Evolutionary conservation across 208 protist genomes (phyloP).

Genomic region (Tritrichomonas musculus): DNA sequence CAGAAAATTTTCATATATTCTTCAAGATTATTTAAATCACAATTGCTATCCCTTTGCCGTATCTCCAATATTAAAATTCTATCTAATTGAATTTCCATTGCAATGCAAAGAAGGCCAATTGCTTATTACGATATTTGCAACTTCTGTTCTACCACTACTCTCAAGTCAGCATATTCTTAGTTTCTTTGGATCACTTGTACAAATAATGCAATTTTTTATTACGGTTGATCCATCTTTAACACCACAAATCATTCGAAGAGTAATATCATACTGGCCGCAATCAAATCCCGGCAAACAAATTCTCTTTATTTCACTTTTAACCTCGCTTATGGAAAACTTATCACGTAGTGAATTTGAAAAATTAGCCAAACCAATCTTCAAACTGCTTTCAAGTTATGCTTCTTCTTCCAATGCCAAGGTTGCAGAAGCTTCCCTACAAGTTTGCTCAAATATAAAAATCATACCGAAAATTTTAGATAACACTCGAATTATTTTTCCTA

Average conservation of each 20-base stretch:
- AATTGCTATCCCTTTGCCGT: background rate
- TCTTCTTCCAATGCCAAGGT: background rate
- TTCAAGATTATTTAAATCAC: background rate
- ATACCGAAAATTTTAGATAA: background rate
- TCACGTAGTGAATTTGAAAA: background rate
- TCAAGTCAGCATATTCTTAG: background rate
- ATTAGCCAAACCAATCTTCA: background rate
- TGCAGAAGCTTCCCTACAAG: background rate
- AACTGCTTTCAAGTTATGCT: background rate
- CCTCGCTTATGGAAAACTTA: background rate
- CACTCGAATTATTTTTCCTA: background rate
- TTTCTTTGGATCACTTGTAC: background rate
- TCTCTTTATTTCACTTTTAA: background rate
- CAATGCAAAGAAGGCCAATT: too few relatives aligned
- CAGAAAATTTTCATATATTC: background rate
- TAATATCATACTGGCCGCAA: background rate
- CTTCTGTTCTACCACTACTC: background rate
- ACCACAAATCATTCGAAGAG: background rate
- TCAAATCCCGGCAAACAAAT: constrained; percentile 8
- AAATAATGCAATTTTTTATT: background rate
- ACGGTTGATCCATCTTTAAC: background rate
- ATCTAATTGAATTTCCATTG: background rate
- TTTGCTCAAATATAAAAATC: background rate
- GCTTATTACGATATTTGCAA: too few relatives aligned
- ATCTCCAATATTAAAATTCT: background rate